Evolutionary conservation across 2,329 filamentous ascomycete species (phyloP), one percentile per base, ranked within the genome.

Genomic region (Cadophora malorum): DNA sequence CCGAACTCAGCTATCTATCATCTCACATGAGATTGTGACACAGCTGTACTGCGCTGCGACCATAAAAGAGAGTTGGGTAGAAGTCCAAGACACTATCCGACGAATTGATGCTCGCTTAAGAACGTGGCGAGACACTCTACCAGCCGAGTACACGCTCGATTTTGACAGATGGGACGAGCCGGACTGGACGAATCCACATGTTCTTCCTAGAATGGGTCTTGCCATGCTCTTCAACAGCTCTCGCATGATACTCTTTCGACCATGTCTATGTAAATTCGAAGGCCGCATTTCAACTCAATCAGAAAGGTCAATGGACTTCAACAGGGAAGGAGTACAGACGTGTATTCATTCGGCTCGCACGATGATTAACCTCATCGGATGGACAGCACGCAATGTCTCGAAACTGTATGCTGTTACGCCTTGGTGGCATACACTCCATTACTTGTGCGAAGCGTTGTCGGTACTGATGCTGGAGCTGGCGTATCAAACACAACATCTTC

Each of bases 191-290:
- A 63, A 73, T 33, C 64, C 59, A 19, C 58, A 69, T 28, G 65
- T 68, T 4, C 23, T 70, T 2, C 63, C 53, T 8, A 67, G 72
- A 6, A 71, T 68, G 21, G 72, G 73, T 0, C 65, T 76, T 1
- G 72, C 71, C 10, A 72, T 76, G 69, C 58, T 72, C 10, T 73
- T 69, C 33, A 68, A 67, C 49, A 69, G 66, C 31, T 71, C 70
- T 25, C 71, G 73, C 10, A 76, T 76, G 72, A 69, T 75, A 21
- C 65, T 76, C 14, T 75, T 73, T 41, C 72, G 74, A 21, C 74
- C 74, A 1, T 75, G 68, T 56, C 69, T 76, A 3, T 76, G 74
- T 41, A 72, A 69, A 1, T 73, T 75, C 49, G 70, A 75, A 23
- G 66, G 66, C 8, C 66, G 74, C 9, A 64, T 74, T 1, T 45